These are phyloP conservation scores for Gleditsia sinensis DNA, from an alignment of 306 rosid genomes.

Conservation along the genomic window DNA sequence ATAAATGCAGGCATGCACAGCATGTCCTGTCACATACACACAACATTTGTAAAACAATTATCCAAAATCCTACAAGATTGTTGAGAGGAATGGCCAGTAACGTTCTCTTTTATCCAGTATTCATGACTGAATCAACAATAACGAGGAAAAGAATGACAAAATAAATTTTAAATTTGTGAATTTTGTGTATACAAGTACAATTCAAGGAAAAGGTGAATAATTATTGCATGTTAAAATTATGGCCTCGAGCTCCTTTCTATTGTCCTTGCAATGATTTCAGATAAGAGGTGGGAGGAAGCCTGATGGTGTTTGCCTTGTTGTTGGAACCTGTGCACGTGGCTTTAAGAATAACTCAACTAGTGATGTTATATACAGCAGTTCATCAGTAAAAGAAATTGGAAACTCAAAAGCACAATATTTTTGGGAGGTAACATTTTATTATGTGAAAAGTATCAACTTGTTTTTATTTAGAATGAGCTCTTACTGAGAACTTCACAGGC, in stretches of 20 bases:
- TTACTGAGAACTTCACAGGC: constrained; percentile 65
- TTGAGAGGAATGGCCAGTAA: not conserved
- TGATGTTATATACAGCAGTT: constrained; percentile 87
- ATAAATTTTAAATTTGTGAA: not conserved
- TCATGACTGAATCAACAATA: constrained; percentile 9
- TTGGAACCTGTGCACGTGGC: constrained; percentile 95
- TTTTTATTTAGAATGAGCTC: constrained; percentile 20
- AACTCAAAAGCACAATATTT: constrained; percentile 74
- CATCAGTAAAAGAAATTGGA: constrained; percentile 72
- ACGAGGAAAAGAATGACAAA: not conserved
- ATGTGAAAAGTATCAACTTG: not conserved
- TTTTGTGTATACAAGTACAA: constrained; percentile 1
- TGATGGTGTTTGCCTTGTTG: constrained; percentile 92
- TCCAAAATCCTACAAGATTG: not conserved
- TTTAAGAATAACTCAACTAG: constrained; percentile 60
- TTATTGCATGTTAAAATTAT: not conserved
- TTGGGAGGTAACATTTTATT: constrained; percentile 79
- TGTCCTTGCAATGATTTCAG: constrained; percentile 51
- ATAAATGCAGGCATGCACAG: not conserved
- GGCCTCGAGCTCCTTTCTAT: constrained; percentile 32
- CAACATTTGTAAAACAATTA: not conserved
- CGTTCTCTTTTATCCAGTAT: constrained; percentile 6
- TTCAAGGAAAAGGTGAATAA: not conserved
- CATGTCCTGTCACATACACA: not conserved
- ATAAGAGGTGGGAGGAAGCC: constrained; percentile 84